These are phyloP conservation scores for Botryotinia globosa DNA, from an alignment of 2,329 filamentous ascomycete species.

Conservation along the genomic window DNA sequence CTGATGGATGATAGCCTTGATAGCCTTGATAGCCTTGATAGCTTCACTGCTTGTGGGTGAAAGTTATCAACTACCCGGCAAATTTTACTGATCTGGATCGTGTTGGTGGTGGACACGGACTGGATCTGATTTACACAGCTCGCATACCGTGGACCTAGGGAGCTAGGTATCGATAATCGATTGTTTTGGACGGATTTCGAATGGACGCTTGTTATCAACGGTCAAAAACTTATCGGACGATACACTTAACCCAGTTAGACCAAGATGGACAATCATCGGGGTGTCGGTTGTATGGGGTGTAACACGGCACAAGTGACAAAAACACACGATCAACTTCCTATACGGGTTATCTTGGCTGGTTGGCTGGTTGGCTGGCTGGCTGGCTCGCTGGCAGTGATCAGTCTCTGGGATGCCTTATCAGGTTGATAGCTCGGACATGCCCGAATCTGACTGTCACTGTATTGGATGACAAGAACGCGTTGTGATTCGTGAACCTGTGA, in stretches of 20 bases:
- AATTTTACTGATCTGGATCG: neutral
- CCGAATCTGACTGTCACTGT: constrained; percentile 4
- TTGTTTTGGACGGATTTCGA: neutral
- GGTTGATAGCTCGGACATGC: neutral
- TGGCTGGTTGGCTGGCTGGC: neutral
- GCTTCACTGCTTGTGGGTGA: neutral
- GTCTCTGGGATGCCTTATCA: constrained; percentile 12
- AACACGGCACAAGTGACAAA: neutral
- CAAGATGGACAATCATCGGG: neutral
- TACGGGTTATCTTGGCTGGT: neutral
- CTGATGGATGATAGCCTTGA: neutral
- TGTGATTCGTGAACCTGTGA: neutral
- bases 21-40: neutral
- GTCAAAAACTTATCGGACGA: neutral
- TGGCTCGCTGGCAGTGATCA: neutral
- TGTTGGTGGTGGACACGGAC: neutral
- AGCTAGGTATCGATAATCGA: neutral
- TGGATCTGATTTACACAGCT: neutral
- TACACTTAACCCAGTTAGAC: neutral
- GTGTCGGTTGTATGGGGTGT: neutral
- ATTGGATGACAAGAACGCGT: constrained; percentile 1
- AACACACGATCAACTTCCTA: neutral
- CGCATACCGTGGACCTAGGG: too few relatives aligned
- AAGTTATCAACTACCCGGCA: neutral
- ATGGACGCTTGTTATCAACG: neutral